Percentiles rank a stretch among this genome's conserved stretches.
Evolutionary conservation across 2,329 filamentous ascomycete genomes (phyloP).

Genomic region (Triangularia setosa): DNA sequence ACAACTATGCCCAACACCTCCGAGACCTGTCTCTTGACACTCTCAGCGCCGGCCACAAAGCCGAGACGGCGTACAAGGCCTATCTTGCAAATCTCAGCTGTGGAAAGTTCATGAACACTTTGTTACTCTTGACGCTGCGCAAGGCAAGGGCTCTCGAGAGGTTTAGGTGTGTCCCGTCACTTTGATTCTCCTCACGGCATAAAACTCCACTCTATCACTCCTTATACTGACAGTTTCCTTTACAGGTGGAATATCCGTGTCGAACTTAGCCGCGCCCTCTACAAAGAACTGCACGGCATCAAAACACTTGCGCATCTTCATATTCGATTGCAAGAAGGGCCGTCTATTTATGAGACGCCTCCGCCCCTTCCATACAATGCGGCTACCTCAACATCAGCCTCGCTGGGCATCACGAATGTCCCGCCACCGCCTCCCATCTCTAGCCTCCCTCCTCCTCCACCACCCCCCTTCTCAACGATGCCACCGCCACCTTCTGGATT

Average conservation of each 20-base stretch:
- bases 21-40: slow-evolving; percentile 55
- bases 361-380: slow-evolving; percentile 41
- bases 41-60: slow-evolving; percentile 47
- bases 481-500: slow-evolving; percentile 23
- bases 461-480: slow-evolving; percentile 20
- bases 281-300: slow-evolving; percentile 53
- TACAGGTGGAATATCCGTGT: slow-evolving; percentile 61
- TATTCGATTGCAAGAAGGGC: slow-evolving; percentile 55
- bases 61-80: slow-evolving; percentile 50
- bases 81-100: slow-evolving; percentile 54
- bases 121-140: slow-evolving; percentile 54
- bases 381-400: slow-evolving; percentile 9
- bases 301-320: slow-evolving; percentile 50
- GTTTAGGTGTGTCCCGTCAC: slow-evolving; percentile 44
- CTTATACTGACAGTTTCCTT: background rate
- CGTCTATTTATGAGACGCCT: slow-evolving; percentile 50
- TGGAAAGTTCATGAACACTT: slow-evolving; percentile 61
- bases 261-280: slow-evolving; percentile 57
- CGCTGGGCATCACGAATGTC: background rate
- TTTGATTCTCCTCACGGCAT: too few relatives aligned
- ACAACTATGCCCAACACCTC: slow-evolving; percentile 58
- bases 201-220: background rate
- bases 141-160: slow-evolving; percentile 52
- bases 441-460: slow-evolving; percentile 17
- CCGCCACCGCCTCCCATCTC: slow-evolving; percentile 19